phyloP scores from a whole-genome alignment of 139 green algal species.

The Coelastrella sp. region DNA sequence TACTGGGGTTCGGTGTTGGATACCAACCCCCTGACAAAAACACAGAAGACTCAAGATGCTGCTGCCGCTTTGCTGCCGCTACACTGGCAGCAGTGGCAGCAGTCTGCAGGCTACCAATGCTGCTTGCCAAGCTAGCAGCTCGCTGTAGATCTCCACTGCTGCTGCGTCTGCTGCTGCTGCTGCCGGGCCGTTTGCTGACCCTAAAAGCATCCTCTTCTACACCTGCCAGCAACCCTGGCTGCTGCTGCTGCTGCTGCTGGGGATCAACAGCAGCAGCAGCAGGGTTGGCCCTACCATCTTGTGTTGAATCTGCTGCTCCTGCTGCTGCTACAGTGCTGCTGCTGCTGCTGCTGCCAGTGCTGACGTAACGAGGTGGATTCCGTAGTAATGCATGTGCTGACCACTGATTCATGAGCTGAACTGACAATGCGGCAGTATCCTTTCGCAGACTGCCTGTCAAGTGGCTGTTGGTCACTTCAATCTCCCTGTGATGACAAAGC shows the following conservation, averaged over 20 bases:
- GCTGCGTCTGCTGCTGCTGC: conserved; percentile 19
- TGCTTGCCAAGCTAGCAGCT: background rate
- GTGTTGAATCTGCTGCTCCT: background rate
- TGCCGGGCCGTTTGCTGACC: background rate
- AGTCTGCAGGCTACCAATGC: background rate
- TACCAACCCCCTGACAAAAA: conserved; percentile 48
- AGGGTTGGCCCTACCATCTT: background rate
- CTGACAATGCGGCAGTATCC: conserved; percentile 57
- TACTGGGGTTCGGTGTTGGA: background rate
- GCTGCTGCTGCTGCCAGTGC: conserved; percentile 4
- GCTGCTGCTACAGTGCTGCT: background rate
- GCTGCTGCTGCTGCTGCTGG: conserved; percentile 4
- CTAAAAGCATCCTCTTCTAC: conserved; percentile 31
- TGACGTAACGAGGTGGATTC: conserved; percentile 10
- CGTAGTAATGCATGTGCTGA: conserved; percentile 26
- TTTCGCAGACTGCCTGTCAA: conserved; percentile 61
- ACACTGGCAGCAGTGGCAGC: background rate
- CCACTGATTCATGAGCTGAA: conserved; percentile 60
- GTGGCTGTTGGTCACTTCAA: conserved; percentile 66
- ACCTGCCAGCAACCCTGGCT: background rate
- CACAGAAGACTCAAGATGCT: conserved; percentile 32
- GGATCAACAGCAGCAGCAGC: background rate
- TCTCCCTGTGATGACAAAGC: conserved; percentile 30
- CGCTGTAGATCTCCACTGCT: background rate
- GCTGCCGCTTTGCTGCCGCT: conserved; percentile 4